phyloP scores from a whole-genome alignment of 768 basidiomycete species.

The Suillus brevipes region DNA sequence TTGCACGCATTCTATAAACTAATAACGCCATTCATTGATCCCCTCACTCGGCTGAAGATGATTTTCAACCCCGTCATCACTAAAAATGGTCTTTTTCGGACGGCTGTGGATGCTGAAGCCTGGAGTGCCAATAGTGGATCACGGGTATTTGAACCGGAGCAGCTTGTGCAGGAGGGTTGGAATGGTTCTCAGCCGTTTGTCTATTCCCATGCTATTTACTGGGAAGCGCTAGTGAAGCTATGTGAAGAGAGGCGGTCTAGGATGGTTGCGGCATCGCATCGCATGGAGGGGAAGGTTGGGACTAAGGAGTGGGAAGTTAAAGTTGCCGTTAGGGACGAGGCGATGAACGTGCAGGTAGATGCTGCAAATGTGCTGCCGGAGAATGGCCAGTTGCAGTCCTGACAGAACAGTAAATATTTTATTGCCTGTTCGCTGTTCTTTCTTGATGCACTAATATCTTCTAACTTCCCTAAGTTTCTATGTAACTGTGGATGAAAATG shows the following conservation, averaged over 20 bases:
- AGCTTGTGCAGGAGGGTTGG: conserved; percentile 73
- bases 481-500: not conserved
- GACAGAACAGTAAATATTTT: not conserved
- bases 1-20: conserved; percentile 75
- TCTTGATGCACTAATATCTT: not conserved
- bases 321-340: conserved; percentile 23
- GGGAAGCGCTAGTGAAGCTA: conserved; percentile 60
- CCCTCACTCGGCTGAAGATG: conserved; percentile 73
- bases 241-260: conserved; percentile 49
- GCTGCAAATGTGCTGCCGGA: not conserved
- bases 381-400: not conserved
- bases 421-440: not conserved
- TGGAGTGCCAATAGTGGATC: not conserved
- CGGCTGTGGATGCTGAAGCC: conserved; percentile 20
- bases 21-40: conserved; percentile 81
- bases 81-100: conserved; percentile 27
- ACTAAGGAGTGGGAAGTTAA: conserved; percentile 83
- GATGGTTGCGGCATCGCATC: conserved; percentile 64
- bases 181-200: conserved; percentile 65
- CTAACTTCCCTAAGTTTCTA: not conserved
- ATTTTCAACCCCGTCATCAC: conserved; percentile 62
- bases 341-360: not conserved
- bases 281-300: conserved; percentile 68
- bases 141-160: conserved; percentile 61
- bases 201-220: conserved; percentile 76